Evolutionary conservation across 2,329 filamentous ascomycete genomes (phyloP).

Genomic region (Xylogone sp.): DNA sequence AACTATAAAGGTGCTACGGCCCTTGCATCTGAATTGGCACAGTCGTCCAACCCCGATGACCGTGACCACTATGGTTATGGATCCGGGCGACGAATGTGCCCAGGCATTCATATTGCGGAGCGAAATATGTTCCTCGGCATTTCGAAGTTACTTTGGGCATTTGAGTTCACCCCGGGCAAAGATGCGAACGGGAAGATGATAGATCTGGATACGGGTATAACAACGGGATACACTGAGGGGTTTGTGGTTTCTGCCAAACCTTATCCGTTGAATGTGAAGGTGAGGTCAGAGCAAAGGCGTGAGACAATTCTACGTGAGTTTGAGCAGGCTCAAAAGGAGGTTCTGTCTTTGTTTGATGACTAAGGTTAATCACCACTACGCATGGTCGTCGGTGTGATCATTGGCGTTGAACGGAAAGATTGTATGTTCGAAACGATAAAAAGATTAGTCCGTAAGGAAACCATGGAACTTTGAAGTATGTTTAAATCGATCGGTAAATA

Average conservation of each 20-base stretch:
- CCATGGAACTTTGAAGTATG: no score
- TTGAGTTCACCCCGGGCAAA: slow-evolving; percentile 19
- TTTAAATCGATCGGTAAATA: no score
- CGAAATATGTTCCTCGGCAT: slow-evolving; percentile 25
- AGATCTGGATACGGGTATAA: slow-evolving; percentile 13
- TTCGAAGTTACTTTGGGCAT: slow-evolving; percentile 28
- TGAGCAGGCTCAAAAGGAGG: slow-evolving; percentile 20
- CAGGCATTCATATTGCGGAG: slow-evolving; percentile 33
- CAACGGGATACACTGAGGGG: slow-evolving; percentile 28
- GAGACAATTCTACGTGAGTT: slow-evolving; percentile 29
- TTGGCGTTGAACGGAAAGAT: no score
- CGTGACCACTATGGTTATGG: slow-evolving; percentile 30
- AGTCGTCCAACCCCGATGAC: neutral
- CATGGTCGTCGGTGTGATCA: no score
- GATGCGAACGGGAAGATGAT: neutral
- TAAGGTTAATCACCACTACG: no score
- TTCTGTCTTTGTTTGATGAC: no score
- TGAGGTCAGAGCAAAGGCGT: slow-evolving; percentile 19
- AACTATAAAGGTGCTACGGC: neutral
- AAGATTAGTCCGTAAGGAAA: no score
- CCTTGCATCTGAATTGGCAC: slow-evolving; percentile 20
- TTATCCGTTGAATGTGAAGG: slow-evolving; percentile 27
- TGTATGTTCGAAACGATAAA: no score
- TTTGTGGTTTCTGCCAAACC: slow-evolving; percentile 27
- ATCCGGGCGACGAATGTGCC: slow-evolving; percentile 29